These are phyloP conservation scores for Neurospora sp. DNA, from an alignment of 495 filamentous ascomycete genomes.

Conservation along the genomic window DNA sequence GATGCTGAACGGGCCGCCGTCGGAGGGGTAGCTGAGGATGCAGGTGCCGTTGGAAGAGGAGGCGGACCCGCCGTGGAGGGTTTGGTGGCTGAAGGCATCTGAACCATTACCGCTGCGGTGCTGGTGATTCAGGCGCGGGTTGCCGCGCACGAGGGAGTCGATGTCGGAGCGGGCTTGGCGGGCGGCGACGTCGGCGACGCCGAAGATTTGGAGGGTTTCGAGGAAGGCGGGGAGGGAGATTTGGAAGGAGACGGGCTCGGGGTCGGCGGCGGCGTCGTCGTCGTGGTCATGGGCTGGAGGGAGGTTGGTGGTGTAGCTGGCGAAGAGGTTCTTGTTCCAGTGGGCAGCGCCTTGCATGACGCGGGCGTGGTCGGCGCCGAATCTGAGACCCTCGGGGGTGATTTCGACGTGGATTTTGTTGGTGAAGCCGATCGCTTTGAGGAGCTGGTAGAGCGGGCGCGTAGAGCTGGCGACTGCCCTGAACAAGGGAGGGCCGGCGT, in stretches of 20 bases:
- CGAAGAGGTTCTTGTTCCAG: constrained; percentile 72
- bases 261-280: constrained; percentile 21
- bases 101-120: neutral
- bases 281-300: constrained; percentile 1
- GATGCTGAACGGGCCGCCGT: constrained; percentile 68
- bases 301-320: constrained; percentile 55
- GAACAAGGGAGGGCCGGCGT: constrained; percentile 47
- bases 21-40: constrained; percentile 59
- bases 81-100: constrained; percentile 65
- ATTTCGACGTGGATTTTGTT: constrained; percentile 77
- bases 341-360: constrained; percentile 79
- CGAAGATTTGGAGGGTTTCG: constrained; percentile 91
- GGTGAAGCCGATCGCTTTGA: constrained; percentile 78
- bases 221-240: constrained; percentile 79
- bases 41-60: constrained; percentile 48
- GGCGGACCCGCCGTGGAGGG: constrained; percentile 44
- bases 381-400: constrained; percentile 69
- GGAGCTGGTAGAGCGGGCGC: constrained; percentile 77
- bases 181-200: constrained; percentile 54
- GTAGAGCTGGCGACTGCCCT: constrained; percentile 78
- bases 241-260: constrained; percentile 50
- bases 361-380: constrained; percentile 73
- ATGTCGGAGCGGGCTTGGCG: constrained; percentile 40
- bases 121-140: constrained; percentile 24
- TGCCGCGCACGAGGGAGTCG: constrained; percentile 38